Conservation (phyloP, 2,329 filamentous ascomycete species). For the Alternaria gansuensis region DNA sequence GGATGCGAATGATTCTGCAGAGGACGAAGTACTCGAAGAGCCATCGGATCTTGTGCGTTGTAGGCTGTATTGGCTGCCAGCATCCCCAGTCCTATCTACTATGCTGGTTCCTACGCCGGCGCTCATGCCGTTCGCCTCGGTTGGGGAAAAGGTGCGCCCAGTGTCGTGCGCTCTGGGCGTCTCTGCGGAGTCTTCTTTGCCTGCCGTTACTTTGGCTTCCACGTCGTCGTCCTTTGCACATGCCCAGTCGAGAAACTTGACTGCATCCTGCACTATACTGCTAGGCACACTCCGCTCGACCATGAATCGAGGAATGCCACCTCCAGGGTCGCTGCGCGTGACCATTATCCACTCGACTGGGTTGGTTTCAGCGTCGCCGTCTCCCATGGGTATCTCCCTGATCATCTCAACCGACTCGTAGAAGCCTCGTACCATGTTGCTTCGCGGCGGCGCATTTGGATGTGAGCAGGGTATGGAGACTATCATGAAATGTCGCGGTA, state of each 20-base stretch:
- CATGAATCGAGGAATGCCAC: conserved; percentile 87
- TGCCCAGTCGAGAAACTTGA: conserved; percentile 84
- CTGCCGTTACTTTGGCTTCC: conserved; percentile 18
- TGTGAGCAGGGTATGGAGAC: conserved; percentile 86
- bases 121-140: conserved; percentile 47
- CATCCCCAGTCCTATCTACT: conserved; percentile 38
- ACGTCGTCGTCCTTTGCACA: conserved; percentile 59
- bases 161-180: conserved; percentile 27
- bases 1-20: conserved; percentile 53
- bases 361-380: conserved; percentile 63
- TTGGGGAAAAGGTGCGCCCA: conserved; percentile 37
- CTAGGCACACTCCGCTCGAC: conserved; percentile 88
- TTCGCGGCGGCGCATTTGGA: conserved; percentile 72
- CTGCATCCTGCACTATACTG: conserved; percentile 79
- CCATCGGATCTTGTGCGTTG: conserved; percentile 40
- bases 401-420: conserved; percentile 96
- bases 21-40: conserved; percentile 40
- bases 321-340: conserved; percentile 86
- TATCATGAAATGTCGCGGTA: conserved; percentile 79
- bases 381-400: conserved; percentile 73
- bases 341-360: conserved; percentile 93
- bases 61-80: conserved; percentile 16
- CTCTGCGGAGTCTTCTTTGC: conserved; percentile 36
- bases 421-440: conserved; percentile 80
- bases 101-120: conserved; percentile 52